Conservation (phyloP, 2,329 filamentous ascomycete genomes). For the Mariannaea sp. region DNA sequence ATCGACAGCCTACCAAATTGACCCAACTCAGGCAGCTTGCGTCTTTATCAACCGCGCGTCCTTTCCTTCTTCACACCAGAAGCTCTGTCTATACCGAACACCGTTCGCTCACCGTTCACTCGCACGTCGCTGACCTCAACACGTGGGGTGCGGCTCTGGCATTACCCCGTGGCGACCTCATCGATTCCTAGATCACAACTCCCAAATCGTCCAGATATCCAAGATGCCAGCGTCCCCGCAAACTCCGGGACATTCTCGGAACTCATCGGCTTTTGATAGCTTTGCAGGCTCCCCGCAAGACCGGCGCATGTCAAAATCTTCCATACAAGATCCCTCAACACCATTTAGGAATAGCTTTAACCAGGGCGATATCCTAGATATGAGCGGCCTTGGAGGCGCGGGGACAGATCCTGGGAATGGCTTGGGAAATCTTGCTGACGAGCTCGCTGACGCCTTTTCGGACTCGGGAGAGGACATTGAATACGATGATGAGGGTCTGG, state of each 20-base stretch:
- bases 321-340: slow-evolving; percentile 55
- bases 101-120: background rate
- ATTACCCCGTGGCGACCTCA: slow-evolving; percentile 6
- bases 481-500: slow-evolving; percentile 49
- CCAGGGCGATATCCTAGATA: slow-evolving; percentile 53
- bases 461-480: slow-evolving; percentile 67
- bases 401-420: slow-evolving; percentile 56
- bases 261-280: slow-evolving; percentile 60
- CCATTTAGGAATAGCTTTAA: slow-evolving; percentile 55
- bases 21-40: background rate
- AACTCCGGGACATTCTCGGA: slow-evolving; percentile 64
- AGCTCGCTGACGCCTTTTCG: slow-evolving; percentile 74
- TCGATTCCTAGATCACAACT: slow-evolving; percentile 14
- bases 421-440: slow-evolving; percentile 79
- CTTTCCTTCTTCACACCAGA: background rate
- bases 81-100: background rate
- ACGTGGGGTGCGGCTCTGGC: slow-evolving; percentile 11
- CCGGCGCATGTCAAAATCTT: slow-evolving; percentile 57
- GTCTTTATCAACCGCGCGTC: background rate
- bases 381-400: slow-evolving; percentile 51
- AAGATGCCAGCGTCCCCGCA: slow-evolving; percentile 51
- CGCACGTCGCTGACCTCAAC: slow-evolving; percentile 7
- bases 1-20: background rate
- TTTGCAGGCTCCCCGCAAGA: slow-evolving; percentile 51
- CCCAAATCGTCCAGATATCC: slow-evolving; percentile 12